Evolutionary conservation across 129 eudicot genomes (phyloP), one percentile per base, ranked within the genome.

Genomic region (Cynara cardunculus): DNA sequence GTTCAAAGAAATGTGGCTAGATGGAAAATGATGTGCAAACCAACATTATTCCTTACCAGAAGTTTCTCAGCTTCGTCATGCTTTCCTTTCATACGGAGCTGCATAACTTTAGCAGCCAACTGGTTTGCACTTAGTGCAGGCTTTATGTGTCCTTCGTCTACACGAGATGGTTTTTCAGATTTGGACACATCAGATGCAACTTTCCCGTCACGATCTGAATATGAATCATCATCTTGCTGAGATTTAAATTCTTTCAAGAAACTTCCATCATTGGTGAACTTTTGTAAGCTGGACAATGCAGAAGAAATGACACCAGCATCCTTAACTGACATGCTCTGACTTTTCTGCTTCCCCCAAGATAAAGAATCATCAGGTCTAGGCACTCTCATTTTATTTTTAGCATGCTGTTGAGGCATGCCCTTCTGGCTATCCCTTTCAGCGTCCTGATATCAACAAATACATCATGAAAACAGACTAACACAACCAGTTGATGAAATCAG

Each of bases 11-110:
- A 16, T 56, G 22, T 61, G 68, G 24, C 67, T 11, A 59, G 19
- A 77, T 76, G 44, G 72, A n/a, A n/a, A n/a, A n/a, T n/a, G n/a
- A n/a, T n/a, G n/a, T n/a, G n/a, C n/a, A n/a, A n/a, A n/a, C n/a
- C n/a, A n/a, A n/a, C n/a, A n/a, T n/a, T n/a, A n/a, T 31, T 64
- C 24, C 85, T 59, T 79, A 91, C 97, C 94, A 86, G 13, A 71
- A 94, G 91, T 80, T 83, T 94, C 22, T 92, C 90, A 56, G 97
- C 97, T 82, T 92, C 99, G 10, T 90, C 93, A 85, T 94, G 93
- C 82, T 89, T 89, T 82, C 99, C 99, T 88, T 90, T 92, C 94
- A 92, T 72, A 30, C 93, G 96, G 10, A 90, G 89, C 85, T 92
- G 94, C 91, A 92, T 66, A 41, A 83, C 94, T 89, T 94, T 94